Evolutionary conservation across 1,284 basidiomycete species (phyloP), one percentile per base, ranked within the genome.

Genomic region (Coriolopsis trogii): DNA sequence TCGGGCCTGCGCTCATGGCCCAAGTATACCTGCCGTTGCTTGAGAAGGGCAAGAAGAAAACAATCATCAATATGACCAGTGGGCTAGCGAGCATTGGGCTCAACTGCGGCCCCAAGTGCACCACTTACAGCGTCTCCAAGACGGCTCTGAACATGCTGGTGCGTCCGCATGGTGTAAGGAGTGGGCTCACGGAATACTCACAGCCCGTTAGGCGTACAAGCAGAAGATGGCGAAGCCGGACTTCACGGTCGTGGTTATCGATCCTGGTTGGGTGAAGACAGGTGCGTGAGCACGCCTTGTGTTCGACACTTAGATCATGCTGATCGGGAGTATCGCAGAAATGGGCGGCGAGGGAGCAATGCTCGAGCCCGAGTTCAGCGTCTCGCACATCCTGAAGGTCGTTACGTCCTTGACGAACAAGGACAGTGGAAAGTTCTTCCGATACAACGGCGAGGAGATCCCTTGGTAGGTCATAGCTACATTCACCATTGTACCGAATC

Each of bases 11-110:
- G 13, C 55, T 71, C 34, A 53, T 74, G 16, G 59, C 64, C 20
- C 67, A 69, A 49, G 56, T 59, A 16, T 67, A 68, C 53, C 61
- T 70, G 7, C 70, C 66, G 4, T 61, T 61, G 15, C 60, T 75
- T 18, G 65, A 70, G 53, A 61, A 61, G 44, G 63, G 69, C 16
- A 54, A 55, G 38, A 55, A 61, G 45, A 72, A 70, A 52, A 69
- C 71, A 12, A 65, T 76, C 29, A 56, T 70, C 39, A 73, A 75
- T 56, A 58, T 70, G 45, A 59, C 66, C 24, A 69, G 63, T 38
- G 64, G 65, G 10, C 49, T 70, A 3, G 67, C 60, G 10, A 72
- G 70, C 44, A 66, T 72, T 25, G 65, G 55, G 3, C 48, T 61
- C 30, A 59, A 70, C 46, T 53, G 30, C 25, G 63, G 63, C 3